Evolutionary conservation across 306 rosid species (phyloP).

Genomic region (Rosa chinensis): DNA sequence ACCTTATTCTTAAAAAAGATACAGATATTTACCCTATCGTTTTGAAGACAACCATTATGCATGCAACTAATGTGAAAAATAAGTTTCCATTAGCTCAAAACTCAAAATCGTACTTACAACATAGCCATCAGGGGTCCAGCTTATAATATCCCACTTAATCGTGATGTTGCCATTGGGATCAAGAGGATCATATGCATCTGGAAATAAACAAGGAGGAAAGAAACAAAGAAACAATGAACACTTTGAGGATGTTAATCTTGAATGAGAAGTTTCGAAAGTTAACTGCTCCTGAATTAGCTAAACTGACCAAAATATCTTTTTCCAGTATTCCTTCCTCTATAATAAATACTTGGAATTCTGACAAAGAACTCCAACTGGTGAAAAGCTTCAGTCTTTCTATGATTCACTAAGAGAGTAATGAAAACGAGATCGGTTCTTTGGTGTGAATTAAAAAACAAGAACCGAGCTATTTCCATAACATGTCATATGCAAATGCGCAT

Average conservation of each 20-base stretch:
- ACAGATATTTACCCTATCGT: neutral
- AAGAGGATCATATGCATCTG: slow-evolving; percentile 89
- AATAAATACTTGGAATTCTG: neutral
- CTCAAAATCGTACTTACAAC: slow-evolving; percentile 45
- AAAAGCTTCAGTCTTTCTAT: neutral
- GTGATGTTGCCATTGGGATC: slow-evolving; percentile 82
- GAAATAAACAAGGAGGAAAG: slow-evolving; percentile 6
- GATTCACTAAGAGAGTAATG: neutral
- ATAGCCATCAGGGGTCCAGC: slow-evolving; percentile 78
- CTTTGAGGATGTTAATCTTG: neutral
- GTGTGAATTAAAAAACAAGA: neutral
- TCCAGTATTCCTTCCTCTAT: neutral
- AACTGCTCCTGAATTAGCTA: neutral
- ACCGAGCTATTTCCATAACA: neutral
- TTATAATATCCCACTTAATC: slow-evolving; percentile 72
- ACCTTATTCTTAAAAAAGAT: slow-evolving; percentile 10
- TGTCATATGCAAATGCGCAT: neutral
- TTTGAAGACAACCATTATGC: neutral
- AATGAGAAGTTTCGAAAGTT: neutral
- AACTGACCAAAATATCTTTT: neutral
- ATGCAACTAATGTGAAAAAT: neutral
- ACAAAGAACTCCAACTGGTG: neutral
- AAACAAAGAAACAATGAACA: neutral
- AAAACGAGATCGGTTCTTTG: neutral
- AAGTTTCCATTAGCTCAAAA: neutral